These are phyloP conservation scores for Cyclostephanos tholiformis DNA, from an alignment of 108 stramenopile species.

Conservation along the genomic window DNA sequence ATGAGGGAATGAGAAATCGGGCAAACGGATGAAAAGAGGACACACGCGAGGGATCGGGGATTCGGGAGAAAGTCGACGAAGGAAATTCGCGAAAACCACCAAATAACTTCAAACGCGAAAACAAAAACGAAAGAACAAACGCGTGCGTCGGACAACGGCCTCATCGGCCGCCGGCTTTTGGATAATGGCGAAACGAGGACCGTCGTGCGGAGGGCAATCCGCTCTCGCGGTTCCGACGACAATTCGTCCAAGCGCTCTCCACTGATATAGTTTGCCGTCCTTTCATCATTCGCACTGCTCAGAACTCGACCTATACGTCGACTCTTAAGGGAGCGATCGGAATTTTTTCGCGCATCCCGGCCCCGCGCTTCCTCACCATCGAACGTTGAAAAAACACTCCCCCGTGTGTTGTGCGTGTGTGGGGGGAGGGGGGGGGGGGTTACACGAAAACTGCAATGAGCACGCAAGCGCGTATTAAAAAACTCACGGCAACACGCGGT, in stretches of 20 bases:
- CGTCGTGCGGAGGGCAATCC: slow-evolving; percentile 37
- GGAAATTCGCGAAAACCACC: background rate
- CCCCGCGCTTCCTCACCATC: no score
- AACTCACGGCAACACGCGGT: slow-evolving; percentile 45
- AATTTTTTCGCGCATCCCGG: no score
- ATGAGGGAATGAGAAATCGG: no score
- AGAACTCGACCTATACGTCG: no score
- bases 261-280: background rate
- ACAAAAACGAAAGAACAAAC: no score
- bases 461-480: slow-evolving; percentile 1
- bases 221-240: slow-evolving; percentile 42
- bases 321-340: no score
- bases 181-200: slow-evolving; percentile 33
- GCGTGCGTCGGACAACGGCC: slow-evolving; percentile 32
- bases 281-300: slow-evolving; percentile 31
- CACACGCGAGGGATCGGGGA: background rate
- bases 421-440: no score
- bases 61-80: background rate
- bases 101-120: no score
- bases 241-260: slow-evolving; percentile 33
- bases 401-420: no score
- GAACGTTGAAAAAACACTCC: no score
- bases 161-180: slow-evolving; percentile 3
- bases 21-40: background rate
- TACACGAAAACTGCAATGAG: background rate